Base-by-base conservation (phyloP, 331 rosid genomes). In the Telfairia occidentalis region DNA sequence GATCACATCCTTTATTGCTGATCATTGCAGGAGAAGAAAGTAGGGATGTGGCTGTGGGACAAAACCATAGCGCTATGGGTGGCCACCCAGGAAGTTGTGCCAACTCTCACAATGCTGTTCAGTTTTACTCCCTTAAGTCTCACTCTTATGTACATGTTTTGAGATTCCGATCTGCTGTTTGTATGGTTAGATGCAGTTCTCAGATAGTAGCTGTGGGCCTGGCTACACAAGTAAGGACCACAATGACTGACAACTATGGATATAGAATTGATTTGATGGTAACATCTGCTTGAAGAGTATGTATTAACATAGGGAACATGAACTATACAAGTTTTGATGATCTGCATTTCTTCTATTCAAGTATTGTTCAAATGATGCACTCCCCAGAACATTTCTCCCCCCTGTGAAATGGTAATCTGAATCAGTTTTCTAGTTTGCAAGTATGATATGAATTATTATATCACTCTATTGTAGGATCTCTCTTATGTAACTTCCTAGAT, bases 181-280 rank as follows among this genome's bases (percentile, higher is more conserved):
- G 88, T 72, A 90, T 92, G 98, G 86, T 92, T 78, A 87, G 98
- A 86, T 92, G 98, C 84, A 89, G 96, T 78, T 78, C 96, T 11
- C 89, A 73, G 82, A 83, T 92, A 32, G 96, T 92, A 29, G 98
- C 96, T 52, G 97, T 92, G 73, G 93, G 96, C 84, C 92, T 92
- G 77, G 89, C 97, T 42, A 80, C 85, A 40, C 98, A 92, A 87
- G 97, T 92, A 87, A 85, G 92, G 74, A 70, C 48, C 74, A 29
- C 46, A 65, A 19, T 65, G 72, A 65, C 32, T 65, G 72, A 28
- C 63, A 30, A 34, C 77, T 73, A 50, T 73, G 76, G 29, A 66
- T 67, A 67, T 67, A 67, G 37, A 67, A 65, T 65, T 65, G 72
- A 19, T 65, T 37, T 65, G 50, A 65, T 65, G 49, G 50, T 65